Evolutionary conservation across 306 rosid genomes (phyloP).

Genomic region (Vigna radiata): DNA sequence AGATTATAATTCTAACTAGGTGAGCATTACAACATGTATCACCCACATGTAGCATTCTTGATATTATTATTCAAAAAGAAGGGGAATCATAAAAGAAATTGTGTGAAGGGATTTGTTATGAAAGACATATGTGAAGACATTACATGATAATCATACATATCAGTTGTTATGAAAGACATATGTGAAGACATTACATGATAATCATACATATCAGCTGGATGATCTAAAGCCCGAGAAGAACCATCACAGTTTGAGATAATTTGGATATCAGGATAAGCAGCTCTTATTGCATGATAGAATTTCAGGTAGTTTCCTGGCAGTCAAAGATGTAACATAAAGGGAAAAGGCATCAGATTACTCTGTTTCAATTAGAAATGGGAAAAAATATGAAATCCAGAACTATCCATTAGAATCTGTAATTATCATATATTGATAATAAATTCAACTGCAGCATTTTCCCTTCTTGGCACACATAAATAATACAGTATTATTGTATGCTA

Average conservation of each 20-base stretch:
- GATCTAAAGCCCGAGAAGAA: slow-evolving; percentile 70
- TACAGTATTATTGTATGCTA: slow-evolving; percentile 9
- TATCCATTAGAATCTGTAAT: slow-evolving; percentile 12
- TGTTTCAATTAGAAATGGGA: background rate
- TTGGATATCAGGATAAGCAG: slow-evolving; percentile 84
- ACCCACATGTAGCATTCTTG: too few relatives aligned
- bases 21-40: too few relatives aligned
- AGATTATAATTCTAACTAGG: too few relatives aligned
- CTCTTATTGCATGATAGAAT: slow-evolving; percentile 69
- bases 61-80: too few relatives aligned
- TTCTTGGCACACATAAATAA: slow-evolving; percentile 3
- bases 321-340: slow-evolving; percentile 30
- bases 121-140: slow-evolving; percentile 42
- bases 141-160: slow-evolving; percentile 93
- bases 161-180: slow-evolving; percentile 51
- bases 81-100: too few relatives aligned
- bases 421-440: slow-evolving; percentile 11
- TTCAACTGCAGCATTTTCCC: slow-evolving; percentile 2
- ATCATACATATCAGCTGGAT: slow-evolving; percentile 92
- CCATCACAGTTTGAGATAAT: slow-evolving; percentile 91
- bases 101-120: slow-evolving; percentile 2
- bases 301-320: slow-evolving; percentile 83
- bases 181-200: slow-evolving; percentile 71
- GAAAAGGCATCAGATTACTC: slow-evolving; percentile 20
- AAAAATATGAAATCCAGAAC: slow-evolving; percentile 2